phyloP scores from a whole-genome alignment of 176 grass and related monocot species.

The Echinochloa phyllopogon region DNA sequence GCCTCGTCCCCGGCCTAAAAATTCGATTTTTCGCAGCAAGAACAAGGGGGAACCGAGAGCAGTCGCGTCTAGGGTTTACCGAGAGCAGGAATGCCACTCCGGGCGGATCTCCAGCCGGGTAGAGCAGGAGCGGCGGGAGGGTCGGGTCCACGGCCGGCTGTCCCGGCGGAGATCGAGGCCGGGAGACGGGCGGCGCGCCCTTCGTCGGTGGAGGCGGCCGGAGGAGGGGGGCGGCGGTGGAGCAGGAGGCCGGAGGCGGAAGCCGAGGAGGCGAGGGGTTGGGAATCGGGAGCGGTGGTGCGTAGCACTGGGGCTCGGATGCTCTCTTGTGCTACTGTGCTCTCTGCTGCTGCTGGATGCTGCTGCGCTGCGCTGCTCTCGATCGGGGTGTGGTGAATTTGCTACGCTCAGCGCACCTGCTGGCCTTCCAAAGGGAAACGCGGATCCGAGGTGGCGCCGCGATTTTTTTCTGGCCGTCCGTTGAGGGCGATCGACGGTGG shows the following conservation, averaged over 20 bases:
- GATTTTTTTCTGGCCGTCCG: constrained; percentile 4
- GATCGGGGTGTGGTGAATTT: constrained; percentile 28
- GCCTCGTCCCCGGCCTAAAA: constrained; percentile 22
- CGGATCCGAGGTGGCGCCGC: neutral
- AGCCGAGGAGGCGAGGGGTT: neutral
- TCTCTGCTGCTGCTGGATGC: constrained; percentile 3
- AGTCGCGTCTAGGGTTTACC: constrained; percentile 60
- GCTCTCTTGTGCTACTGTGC: constrained; percentile 42
- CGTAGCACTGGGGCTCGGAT: constrained; percentile 11
- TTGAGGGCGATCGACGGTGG: neutral
- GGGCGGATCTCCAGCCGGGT: constrained; percentile 45
- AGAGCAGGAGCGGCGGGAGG: constrained; percentile 1
- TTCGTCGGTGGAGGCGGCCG: neutral
- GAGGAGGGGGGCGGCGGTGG: neutral
- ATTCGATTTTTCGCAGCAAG: constrained; percentile 29
- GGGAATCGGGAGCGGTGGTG: constrained; percentile 34
- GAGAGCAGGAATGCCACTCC: constrained; percentile 38
- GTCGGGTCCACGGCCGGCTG: neutral
- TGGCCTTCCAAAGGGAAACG: constrained; percentile 10
- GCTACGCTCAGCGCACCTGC: constrained; percentile 16
- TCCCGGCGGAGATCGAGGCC: constrained; percentile 8
- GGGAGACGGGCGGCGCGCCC: neutral
- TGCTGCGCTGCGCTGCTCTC: constrained; percentile 22
- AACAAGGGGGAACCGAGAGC: neutral
- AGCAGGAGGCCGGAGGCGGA: neutral